Base-by-base conservation (phyloP, 495 filamentous ascomycete genomes). In the Neurospora sp. region DNA sequence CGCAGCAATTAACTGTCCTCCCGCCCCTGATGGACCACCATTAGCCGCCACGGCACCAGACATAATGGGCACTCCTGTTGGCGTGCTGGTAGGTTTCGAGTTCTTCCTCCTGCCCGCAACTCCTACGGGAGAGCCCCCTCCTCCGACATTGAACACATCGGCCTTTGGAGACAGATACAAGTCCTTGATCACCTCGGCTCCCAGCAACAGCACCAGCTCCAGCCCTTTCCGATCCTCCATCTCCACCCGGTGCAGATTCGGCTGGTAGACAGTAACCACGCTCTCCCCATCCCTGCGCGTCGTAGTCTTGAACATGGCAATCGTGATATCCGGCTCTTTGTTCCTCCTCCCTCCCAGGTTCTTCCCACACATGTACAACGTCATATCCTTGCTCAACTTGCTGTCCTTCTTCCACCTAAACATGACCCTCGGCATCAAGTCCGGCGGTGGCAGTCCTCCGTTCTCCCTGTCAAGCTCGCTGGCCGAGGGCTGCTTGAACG, bases 391-490 rank as follows among this genome's bases (percentile, higher is more conserved):
- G 70, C 90, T 91, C 40, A 99, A 83, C 72, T 92, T 93, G 69
- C 94, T 91, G 77, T 98, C 96, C 78, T 91, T 92, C 81, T 92
- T 93, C 96, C 96, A 98, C 61, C 88, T 91, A 78, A 99, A 98
- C 71, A 88, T 88, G 59, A 97, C 83, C 74, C 91, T 92, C 8
- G 94, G 94, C 1, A 93, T 92, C 61, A 90, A 81, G 59, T 90
- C 90, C 41, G 90, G 88, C 1, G 85, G 86, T 27, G 90, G 89
- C 4, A 85, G 86, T 12, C 88, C 85, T 0, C 90, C 91, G 75
- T 93, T 90, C 18, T 89, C 89, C 37, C 90, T 91, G 81, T 99
- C 96, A 2, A 99, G 81, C 39, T 85, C 86, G 10, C 92, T 94
- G 0, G 85, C 81, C 0, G 92, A 94, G 0, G 96, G 96, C 70